Conservation (phyloP, 2,329 filamentous ascomycete species). For the Microsporum canis region DNA sequence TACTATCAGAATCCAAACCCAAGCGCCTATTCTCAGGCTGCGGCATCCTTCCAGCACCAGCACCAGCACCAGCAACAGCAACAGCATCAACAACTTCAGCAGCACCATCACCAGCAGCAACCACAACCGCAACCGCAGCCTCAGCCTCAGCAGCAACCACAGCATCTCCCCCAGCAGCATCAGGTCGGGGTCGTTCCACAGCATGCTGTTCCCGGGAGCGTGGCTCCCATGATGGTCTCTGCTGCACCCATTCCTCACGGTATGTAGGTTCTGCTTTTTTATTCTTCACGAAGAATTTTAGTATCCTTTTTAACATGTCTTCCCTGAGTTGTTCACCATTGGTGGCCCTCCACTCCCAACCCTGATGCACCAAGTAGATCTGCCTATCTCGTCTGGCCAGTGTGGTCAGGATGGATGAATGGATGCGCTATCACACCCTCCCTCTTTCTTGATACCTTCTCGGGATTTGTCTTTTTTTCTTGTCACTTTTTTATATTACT, state of each 20-base stretch:
- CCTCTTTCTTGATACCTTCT: neutral
- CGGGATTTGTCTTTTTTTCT: neutral
- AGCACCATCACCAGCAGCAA: constrained; percentile 11
- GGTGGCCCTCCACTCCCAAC: neutral
- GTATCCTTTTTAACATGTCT: neutral
- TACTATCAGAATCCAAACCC: constrained; percentile 12
- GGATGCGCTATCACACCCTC: neutral
- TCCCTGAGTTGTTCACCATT: neutral
- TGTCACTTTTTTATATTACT: neutral
- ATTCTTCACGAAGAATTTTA: neutral
- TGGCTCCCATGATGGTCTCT: constrained; percentile 15
- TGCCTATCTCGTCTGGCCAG: neutral
- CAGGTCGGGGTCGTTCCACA: constrained; percentile 11
- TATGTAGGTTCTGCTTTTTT: constrained; percentile 8
- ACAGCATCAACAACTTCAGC: constrained; percentile 10
- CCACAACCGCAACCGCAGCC: constrained; percentile 10
- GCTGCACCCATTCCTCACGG: constrained; percentile 10
- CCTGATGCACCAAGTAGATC: constrained; percentile 5
- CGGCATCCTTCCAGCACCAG: constrained; percentile 10
- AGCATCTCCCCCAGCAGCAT: constrained; percentile 12
- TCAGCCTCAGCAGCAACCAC: constrained; percentile 11
- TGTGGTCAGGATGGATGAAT: neutral
- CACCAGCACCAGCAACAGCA: constrained; percentile 10
- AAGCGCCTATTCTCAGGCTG: constrained; percentile 7
- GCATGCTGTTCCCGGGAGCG: constrained; percentile 9